Base-by-base conservation (phyloP, 108 stramenopile species). In the Skeletonema menzelii region DNA sequence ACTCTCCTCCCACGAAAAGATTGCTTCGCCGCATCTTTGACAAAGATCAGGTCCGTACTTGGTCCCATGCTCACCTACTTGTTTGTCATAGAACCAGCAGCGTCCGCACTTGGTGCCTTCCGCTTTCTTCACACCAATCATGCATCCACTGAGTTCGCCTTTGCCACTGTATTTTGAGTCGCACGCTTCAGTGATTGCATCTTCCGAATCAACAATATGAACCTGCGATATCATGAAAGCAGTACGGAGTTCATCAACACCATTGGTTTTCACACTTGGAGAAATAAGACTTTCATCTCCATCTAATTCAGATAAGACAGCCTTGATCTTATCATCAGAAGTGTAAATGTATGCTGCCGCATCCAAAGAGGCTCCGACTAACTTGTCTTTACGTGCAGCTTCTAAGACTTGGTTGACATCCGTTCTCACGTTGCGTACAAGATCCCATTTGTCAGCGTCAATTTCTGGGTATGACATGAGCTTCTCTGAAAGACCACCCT, bases 401-500 rank as follows among this genome's bases (percentile, higher is more conserved):
- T 96, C 95, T 37, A 96, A 53, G 38, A 91, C 77, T 68, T 94
- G 91, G 82, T 96, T 96, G 7, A 92, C 87, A 80, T 96, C 95
- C 62, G 94, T 91, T 27, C 95, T 86, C 13, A 96, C 46, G 42
- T 69, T 56, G 19, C 93, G 87, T 40, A 94, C 85, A 17, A 91
- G 70, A 11, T 70, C 79, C 93, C 93, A 96, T 63, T 73, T 79
- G 26, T 91, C 89, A 5, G 57, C 59, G 27, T 94, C 91, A 60
- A 75, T 65, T 30, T 80, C 68, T 34, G 76, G 73, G 69, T 80
- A 96, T 3, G 75, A 64, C 30, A 82, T 69, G 4, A 93, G 68
- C 19, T 82, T 28, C 35, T 73, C 67, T 8, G 92, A 83, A 77
- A 86, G 77, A 3, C 89, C 88, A 12, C 84, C 88, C 82, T 96